phyloP scores from a whole-genome alignment of 306 rosid genomes.

The Medicago arabica region DNA sequence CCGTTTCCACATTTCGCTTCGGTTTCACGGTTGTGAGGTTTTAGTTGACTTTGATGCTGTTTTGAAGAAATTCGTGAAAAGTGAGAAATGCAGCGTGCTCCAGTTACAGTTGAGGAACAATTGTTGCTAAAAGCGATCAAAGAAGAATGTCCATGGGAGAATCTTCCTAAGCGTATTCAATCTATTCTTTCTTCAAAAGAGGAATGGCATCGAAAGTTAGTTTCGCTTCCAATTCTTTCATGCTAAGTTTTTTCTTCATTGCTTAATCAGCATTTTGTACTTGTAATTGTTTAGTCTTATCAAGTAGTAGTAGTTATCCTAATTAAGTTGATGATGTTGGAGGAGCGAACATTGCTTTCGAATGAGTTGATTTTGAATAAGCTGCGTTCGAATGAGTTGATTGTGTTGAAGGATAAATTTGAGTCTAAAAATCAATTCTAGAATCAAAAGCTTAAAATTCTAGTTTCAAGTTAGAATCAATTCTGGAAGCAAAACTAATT shows the following conservation, averaged over 20 bases:
- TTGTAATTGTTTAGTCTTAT: background rate
- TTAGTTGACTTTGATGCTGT: constrained; percentile 32
- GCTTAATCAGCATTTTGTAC: background rate
- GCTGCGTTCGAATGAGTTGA: no score
- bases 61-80: constrained; percentile 36
- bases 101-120: constrained; percentile 81
- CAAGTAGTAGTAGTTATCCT: constrained; percentile 3
- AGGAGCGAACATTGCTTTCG: background rate
- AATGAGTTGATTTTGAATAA: background rate
- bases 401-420: no score
- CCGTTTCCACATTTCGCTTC: background rate
- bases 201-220: constrained; percentile 93
- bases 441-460: no score
- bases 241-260: background rate
- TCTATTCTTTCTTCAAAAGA: constrained; percentile 78
- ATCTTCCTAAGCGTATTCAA: constrained; percentile 88
- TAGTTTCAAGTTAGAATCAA: no score
- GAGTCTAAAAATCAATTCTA: no score
- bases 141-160: constrained; percentile 97
- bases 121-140: constrained; percentile 76
- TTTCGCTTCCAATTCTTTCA: background rate
- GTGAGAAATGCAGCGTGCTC: constrained; percentile 75
- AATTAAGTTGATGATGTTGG: background rate
- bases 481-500: no score
- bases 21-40: constrained; percentile 3